Conservation (phyloP, 192 early-diverging fungal genomes). For the Coemansia furcata region DNA sequence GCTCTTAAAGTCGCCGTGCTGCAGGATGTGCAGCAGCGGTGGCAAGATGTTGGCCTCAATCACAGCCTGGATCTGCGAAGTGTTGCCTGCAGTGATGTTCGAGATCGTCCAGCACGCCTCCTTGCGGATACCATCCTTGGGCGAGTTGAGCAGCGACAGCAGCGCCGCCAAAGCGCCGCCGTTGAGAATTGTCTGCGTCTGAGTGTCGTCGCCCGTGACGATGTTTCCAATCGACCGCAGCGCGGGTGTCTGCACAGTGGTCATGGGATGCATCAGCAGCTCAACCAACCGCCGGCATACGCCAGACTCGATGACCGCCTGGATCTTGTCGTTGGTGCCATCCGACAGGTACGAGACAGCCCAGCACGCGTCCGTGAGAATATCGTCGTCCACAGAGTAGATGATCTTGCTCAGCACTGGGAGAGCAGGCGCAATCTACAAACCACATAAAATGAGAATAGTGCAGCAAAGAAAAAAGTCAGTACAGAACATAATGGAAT, state of each 20-base stretch:
- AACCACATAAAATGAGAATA: background rate
- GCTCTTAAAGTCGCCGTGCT: slow-evolving; percentile 93
- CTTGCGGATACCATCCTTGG: slow-evolving; percentile 96
- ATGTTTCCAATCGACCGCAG: slow-evolving; percentile 98
- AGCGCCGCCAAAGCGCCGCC: slow-evolving; percentile 81
- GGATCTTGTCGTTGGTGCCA: slow-evolving; percentile 95
- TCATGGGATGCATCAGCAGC: slow-evolving; percentile 83
- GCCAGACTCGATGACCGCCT: slow-evolving; percentile 94
- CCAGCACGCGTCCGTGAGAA: slow-evolving; percentile 99
- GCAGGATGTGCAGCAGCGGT: slow-evolving; percentile 82
- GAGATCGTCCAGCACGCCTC: slow-evolving; percentile 99
- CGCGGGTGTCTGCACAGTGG: slow-evolving; percentile 93
- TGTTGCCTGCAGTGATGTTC: slow-evolving; percentile 97
- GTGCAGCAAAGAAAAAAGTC: slow-evolving; percentile 6
- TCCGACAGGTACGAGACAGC: slow-evolving; percentile 99
- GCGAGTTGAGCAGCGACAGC: slow-evolving; percentile 75
- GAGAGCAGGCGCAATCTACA: slow-evolving; percentile 82
- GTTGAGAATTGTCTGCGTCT: slow-evolving; percentile 96
- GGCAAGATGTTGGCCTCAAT: slow-evolving; percentile 95
- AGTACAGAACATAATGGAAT: background rate
- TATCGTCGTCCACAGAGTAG: slow-evolving; percentile 88
- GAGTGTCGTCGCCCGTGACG: slow-evolving; percentile 96
- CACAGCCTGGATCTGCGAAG: slow-evolving; percentile 89
- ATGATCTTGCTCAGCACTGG: slow-evolving; percentile 89
- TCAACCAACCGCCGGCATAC: slow-evolving; percentile 93